phyloP scores from a whole-genome alignment of 148 eudicot genomes.

The Pouteria glomerata region DNA sequence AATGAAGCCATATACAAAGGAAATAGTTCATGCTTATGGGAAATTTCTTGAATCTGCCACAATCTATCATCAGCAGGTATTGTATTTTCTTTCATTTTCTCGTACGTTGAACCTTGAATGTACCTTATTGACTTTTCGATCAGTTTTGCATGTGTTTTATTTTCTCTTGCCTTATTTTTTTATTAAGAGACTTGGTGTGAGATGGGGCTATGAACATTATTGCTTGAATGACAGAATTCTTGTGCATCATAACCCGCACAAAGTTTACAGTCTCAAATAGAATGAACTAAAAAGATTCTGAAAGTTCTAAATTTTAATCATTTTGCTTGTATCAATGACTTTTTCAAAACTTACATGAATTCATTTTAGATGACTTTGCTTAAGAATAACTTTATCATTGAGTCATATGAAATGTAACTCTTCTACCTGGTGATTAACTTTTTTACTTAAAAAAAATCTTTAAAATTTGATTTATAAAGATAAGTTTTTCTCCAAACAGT shows the following conservation, averaged over 20 bases:
- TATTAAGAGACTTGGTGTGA: neutral
- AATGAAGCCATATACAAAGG: conserved; percentile 62
- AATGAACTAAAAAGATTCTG: neutral
- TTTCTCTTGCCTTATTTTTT: neutral
- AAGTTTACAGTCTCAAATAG: neutral
- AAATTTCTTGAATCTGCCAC: conserved; percentile 78
- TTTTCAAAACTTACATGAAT: neutral
- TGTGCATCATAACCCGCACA: neutral
- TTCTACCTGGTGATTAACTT: neutral
- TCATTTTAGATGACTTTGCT: neutral
- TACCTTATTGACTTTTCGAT: neutral
- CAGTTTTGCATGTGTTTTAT: neutral
- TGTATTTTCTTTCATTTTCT: neutral
- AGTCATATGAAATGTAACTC: neutral
- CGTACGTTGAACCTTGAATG: neutral
- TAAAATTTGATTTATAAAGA: too few relatives aligned
- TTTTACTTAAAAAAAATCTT: too few relatives aligned
- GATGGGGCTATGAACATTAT: neutral
- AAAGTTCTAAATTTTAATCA: neutral
- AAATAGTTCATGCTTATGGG: conserved; percentile 56
- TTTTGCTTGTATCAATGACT: neutral
- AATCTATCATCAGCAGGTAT: conserved; percentile 74
- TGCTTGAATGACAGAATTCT: neutral
- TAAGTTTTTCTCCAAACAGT: too few relatives aligned
- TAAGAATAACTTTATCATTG: neutral